These are phyloP conservation scores for Sporothrix variecibatus DNA, from an alignment of 2,329 filamentous ascomycete species.

Conservation along the genomic window DNA sequence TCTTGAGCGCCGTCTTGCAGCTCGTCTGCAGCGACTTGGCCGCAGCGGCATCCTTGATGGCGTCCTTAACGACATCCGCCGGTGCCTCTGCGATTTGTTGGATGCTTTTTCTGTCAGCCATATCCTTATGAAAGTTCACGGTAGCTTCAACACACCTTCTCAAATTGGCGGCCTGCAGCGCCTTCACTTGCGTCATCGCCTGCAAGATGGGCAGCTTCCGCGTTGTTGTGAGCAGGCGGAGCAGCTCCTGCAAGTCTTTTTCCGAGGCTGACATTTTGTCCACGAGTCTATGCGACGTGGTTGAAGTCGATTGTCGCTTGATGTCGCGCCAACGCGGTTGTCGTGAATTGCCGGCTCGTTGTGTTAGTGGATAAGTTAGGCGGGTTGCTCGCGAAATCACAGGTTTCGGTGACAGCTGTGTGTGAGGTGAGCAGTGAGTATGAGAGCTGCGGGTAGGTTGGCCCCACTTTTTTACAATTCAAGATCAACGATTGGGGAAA, in stretches of 20 bases:
- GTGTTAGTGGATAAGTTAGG: conserved; percentile 2
- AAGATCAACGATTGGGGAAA: conserved; percentile 4
- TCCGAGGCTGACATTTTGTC: conserved; percentile 39
- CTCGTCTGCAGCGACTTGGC: conserved; percentile 55
- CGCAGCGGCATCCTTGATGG: conserved; percentile 51
- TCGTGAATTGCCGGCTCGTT: background rate
- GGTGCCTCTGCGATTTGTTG: conserved; percentile 56
- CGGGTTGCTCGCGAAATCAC: conserved; percentile 1
- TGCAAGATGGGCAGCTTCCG: conserved; percentile 61
- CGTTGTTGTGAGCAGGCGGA: conserved; percentile 58
- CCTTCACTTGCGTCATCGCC: conserved; percentile 60
- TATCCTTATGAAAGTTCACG: too few relatives aligned
- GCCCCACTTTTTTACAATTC: conserved; percentile 12
- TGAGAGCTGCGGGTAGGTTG: background rate
- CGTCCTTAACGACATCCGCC: conserved; percentile 47
- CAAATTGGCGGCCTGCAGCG: conserved; percentile 56
- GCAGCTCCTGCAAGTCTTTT: conserved; percentile 61
- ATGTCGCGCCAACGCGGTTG: background rate
- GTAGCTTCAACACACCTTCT: conserved; percentile 52
- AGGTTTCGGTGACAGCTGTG: background rate
- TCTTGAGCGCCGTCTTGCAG: conserved; percentile 56
- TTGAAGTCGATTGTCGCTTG: conserved; percentile 25
- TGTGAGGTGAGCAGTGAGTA: background rate
- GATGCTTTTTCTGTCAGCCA: conserved; percentile 44
- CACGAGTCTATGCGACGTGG: background rate